Evolutionary conservation across 352 stramenopile genomes (phyloP).

Genomic region (Globisporangium barbulae): DNA sequence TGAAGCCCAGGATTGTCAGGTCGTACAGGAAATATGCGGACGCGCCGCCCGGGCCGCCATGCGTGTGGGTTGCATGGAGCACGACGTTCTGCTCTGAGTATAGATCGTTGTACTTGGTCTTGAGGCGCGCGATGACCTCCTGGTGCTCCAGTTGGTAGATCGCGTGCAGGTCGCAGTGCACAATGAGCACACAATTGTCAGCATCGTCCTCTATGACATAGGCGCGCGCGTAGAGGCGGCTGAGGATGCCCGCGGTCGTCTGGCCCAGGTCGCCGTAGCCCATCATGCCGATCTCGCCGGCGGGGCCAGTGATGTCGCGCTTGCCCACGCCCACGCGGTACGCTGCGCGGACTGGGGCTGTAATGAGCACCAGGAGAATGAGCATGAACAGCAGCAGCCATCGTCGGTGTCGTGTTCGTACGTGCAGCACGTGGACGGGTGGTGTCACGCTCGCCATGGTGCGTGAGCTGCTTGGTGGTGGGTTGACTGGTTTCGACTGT

Average conservation of each 20-base stretch:
- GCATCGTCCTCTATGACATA: conserved; percentile 49
- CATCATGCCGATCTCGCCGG: conserved; percentile 60
- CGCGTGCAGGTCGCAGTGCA: conserved; percentile 43
- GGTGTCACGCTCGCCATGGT: too few relatives aligned
- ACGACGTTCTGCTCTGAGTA: conserved; percentile 64
- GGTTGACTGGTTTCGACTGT: too few relatives aligned
- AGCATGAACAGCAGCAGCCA: too few relatives aligned
- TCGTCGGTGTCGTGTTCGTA: too few relatives aligned
- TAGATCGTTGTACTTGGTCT: conserved; percentile 25
- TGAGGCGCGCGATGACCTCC: conserved; percentile 29
- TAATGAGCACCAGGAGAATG: too few relatives aligned
- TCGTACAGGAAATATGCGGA: conserved; percentile 74
- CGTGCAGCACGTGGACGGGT: too few relatives aligned
- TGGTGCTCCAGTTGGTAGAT: conserved; percentile 57
- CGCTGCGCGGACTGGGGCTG: too few relatives aligned
- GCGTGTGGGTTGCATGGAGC: conserved; percentile 77
- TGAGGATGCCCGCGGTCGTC: conserved; percentile 52
- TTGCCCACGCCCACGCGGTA: conserved; percentile 59
- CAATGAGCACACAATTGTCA: conserved; percentile 34
- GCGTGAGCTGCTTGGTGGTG: too few relatives aligned
- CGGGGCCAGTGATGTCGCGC: conserved; percentile 56
- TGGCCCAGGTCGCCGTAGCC: conserved; percentile 53
- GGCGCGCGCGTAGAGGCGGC: conserved; percentile 55
- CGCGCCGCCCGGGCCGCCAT: conserved; percentile 64
- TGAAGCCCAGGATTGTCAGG: conserved; percentile 35